Evolutionary conservation across 192 early-diverging fungal genomes (phyloP).

Genomic region (Coemansia sp.): DNA sequence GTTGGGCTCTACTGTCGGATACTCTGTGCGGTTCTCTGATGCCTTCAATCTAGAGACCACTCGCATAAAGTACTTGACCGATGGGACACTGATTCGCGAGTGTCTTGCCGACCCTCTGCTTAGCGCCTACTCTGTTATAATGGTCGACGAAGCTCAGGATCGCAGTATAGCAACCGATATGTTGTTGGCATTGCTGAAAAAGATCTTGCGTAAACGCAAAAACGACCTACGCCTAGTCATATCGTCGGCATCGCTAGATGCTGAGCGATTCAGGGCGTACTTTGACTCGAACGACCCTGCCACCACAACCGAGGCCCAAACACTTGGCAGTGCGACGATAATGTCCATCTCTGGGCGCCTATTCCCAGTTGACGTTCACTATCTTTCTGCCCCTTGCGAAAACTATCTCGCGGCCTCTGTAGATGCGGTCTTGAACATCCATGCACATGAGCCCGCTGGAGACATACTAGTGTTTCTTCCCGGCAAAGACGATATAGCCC

Average conservation of each 20-base stretch:
- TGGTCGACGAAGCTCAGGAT: slow-evolving; percentile 97
- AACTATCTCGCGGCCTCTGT: slow-evolving; percentile 92
- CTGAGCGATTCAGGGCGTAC: slow-evolving; percentile 85
- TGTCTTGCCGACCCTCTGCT: slow-evolving; percentile 85
- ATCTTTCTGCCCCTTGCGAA: slow-evolving; percentile 86
- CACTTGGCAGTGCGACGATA: slow-evolving; percentile 65
- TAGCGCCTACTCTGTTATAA: slow-evolving; percentile 83
- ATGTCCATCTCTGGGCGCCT: slow-evolving; percentile 88
- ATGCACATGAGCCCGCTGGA: slow-evolving; percentile 88
- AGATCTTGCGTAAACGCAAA: slow-evolving; percentile 66
- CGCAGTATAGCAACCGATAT: slow-evolving; percentile 90
- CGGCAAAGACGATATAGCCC: slow-evolving; percentile 94
- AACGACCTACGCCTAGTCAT: slow-evolving; percentile 89
- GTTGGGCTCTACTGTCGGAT: slow-evolving; percentile 93
- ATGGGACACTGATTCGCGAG: slow-evolving; percentile 92
- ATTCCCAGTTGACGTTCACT: slow-evolving; percentile 96
- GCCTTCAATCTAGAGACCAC: slow-evolving; percentile 81
- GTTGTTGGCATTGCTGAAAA: slow-evolving; percentile 88
- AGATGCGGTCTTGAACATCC: slow-evolving; percentile 89
- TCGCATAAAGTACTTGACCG: slow-evolving; percentile 97
- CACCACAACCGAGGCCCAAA: slow-evolving; percentile 48
- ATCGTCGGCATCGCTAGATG: slow-evolving; percentile 91
- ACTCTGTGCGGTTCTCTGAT: slow-evolving; percentile 97
- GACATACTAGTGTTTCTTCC: slow-evolving; percentile 94
- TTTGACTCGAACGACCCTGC: slow-evolving; percentile 66